Evolutionary conservation across 371 early-diverging fungal genomes (phyloP).

Genomic region (Mycotypha africana): DNA sequence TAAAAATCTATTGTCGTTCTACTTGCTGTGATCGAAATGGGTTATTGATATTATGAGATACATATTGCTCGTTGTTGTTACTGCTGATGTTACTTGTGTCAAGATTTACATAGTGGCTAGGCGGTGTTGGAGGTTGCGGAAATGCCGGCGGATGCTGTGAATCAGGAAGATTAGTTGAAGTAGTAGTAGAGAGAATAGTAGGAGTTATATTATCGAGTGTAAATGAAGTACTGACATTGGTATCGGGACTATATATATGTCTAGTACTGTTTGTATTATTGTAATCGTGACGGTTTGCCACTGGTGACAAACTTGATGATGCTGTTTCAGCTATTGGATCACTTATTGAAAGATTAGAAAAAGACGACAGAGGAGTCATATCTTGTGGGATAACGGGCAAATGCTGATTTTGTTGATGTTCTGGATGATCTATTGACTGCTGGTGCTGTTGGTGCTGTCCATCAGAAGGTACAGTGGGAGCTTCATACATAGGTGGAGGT

Average conservation of each 20-base stretch:
- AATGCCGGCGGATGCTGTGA: too few relatives aligned
- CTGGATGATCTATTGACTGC: too few relatives aligned
- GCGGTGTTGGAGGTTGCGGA: too few relatives aligned
- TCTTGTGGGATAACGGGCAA: conserved; percentile 6
- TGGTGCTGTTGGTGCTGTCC: neutral
- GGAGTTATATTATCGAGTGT: neutral
- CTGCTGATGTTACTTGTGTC: neutral
- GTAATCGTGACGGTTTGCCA: neutral
- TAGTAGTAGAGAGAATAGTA: neutral
- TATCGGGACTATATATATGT: too few relatives aligned
- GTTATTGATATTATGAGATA: conserved; percentile 9
- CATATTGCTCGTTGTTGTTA: neutral
- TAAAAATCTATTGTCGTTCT: too few relatives aligned
- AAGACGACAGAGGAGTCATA: conserved; percentile 1
- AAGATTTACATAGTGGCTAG: too few relatives aligned
- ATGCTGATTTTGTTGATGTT: neutral
- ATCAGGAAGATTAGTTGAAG: conserved; percentile 1
- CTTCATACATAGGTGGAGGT: conserved; percentile 23
- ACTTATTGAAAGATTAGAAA: conserved; percentile 2
- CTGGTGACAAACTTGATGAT: neutral
- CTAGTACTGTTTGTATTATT: too few relatives aligned
- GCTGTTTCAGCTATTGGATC: too few relatives aligned
- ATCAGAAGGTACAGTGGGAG: conserved; percentile 5
- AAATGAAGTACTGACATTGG: neutral
- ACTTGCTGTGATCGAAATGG: too few relatives aligned